phyloP scores from a whole-genome alignment of 2,329 filamentous ascomycete genomes.

The Madurella mycetomatis region DNA sequence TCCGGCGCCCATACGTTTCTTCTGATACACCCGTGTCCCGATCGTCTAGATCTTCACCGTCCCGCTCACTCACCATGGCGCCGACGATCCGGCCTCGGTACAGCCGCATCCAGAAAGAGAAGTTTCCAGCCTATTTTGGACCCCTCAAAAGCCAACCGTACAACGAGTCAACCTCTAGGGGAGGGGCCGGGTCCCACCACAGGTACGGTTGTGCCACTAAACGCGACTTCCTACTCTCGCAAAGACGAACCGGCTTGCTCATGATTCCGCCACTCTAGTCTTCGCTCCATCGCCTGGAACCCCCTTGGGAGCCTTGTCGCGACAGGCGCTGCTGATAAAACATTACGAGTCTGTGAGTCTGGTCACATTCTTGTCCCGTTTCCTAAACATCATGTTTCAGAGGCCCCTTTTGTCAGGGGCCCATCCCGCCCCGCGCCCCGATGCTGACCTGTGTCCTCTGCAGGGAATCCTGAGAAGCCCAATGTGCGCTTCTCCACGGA shows the following conservation, averaged over 20 bases:
- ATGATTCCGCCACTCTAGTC: conserved; percentile 39
- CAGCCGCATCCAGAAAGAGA: conserved; percentile 59
- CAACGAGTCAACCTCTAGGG: conserved; percentile 46
- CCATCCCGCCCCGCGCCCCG: neutral
- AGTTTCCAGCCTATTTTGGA: conserved; percentile 63
- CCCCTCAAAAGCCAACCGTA: conserved; percentile 68
- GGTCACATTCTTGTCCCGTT: neutral
- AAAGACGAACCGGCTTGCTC: neutral
- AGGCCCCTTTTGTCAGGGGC: too few species aligned
- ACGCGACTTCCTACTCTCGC: too few species aligned
- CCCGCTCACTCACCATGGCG: conserved; percentile 32
- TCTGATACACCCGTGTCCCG: neutral
- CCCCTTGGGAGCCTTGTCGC: conserved; percentile 78
- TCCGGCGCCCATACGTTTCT: neutral
- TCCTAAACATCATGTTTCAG: neutral
- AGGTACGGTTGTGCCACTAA: conserved; percentile 38
- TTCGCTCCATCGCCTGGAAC: conserved; percentile 85
- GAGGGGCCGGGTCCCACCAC: conserved; percentile 53
- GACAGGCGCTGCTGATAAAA: conserved; percentile 68
- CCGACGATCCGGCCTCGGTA: conserved; percentile 44
- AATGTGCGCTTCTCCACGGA: conserved; percentile 72
- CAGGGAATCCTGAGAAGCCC: conserved; percentile 71
- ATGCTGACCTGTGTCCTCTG: conserved; percentile 2
- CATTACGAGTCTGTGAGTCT: conserved; percentile 65
- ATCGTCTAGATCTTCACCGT: neutral